Percentiles rank a stretch among this genome's conserved stretches.
Conservation (phyloP, 1,139 yeast genomes). For the Wickerhamomyces sp. region DNA sequence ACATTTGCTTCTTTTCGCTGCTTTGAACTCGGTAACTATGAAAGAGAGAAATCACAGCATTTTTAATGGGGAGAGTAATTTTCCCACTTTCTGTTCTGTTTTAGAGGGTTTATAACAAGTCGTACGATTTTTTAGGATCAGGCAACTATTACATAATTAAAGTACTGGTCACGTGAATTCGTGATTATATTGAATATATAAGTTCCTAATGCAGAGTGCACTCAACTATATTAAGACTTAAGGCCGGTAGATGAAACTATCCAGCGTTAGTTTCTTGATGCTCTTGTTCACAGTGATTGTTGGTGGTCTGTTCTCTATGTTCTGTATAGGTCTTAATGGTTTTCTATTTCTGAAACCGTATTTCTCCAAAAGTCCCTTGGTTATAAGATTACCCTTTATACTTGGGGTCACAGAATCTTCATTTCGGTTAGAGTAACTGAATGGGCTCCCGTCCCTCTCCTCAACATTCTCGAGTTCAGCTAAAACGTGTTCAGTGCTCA, state of each 20-base stretch:
- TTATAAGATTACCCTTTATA: background rate
- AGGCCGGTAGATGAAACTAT: constrained; percentile 20
- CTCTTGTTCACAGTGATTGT: constrained; percentile 1
- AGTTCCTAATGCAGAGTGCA: too few species aligned
- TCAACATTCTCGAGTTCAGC: background rate
- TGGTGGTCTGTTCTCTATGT: constrained; percentile 2
- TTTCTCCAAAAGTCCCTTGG: constrained; percentile 12
- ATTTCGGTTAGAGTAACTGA: too few species aligned
- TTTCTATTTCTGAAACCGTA: constrained; percentile 12
- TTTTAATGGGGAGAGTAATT: background rate
- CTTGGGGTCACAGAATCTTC: too few species aligned
- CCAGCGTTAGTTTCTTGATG: constrained; percentile 13
- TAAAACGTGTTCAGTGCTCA: background rate
- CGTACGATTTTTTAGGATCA: constrained; percentile 2
- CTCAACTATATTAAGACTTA: too few species aligned
- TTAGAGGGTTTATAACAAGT: too few species aligned
- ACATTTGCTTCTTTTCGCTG: too few species aligned
- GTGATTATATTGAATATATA: too few species aligned
- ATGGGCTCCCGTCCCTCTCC: background rate
- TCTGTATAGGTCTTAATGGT: constrained; percentile 4
- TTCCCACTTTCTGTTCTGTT: too few species aligned
- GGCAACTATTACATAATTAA: background rate
- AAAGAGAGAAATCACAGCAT: background rate
- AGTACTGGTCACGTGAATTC: background rate
- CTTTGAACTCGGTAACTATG: background rate